phyloP scores from a whole-genome alignment of 352 stramenopile species.

The Bremia lactucae region DNA sequence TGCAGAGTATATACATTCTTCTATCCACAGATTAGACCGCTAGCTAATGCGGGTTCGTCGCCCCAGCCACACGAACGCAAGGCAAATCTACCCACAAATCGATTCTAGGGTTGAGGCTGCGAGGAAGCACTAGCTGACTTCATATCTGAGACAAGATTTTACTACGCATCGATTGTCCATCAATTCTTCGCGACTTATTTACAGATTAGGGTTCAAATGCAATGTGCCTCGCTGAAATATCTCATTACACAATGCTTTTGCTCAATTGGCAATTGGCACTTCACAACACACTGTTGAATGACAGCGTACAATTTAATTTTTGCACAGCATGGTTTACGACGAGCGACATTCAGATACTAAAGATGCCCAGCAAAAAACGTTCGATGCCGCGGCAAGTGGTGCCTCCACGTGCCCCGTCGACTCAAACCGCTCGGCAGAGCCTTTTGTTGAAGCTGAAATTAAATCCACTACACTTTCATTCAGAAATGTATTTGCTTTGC shows the following conservation, averaged over 20 bases:
- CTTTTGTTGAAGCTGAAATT: conserved; percentile 2
- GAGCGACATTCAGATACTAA: conserved; percentile 7
- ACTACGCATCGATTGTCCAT: conserved; percentile 2
- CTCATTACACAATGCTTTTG: conserved; percentile 1
- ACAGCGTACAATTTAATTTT: not conserved
- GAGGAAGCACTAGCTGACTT: conserved; percentile 13
- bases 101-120: conserved; percentile 1
- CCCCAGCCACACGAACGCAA: conserved; percentile 8
- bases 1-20: not conserved
- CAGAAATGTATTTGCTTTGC: conserved; percentile 17
- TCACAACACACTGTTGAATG: not conserved
- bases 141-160: conserved; percentile 18
- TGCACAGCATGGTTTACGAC: conserved; percentile 4
- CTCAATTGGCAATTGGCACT: conserved; percentile 24
- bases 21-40: conserved; percentile 1
- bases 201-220: conserved; percentile 1
- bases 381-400: conserved; percentile 15
- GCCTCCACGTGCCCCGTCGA: conserved; percentile 18
- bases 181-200: not conserved
- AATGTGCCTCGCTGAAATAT: conserved; percentile 3
- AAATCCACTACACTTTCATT: conserved; percentile 8
- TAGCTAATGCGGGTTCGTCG: conserved; percentile 14
- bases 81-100: conserved; percentile 14
- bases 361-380: conserved; percentile 18
- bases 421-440: conserved; percentile 17